phyloP scores from a whole-genome alignment of 805 yeast genomes.

The Metschnikowia lochheadii region DNA sequence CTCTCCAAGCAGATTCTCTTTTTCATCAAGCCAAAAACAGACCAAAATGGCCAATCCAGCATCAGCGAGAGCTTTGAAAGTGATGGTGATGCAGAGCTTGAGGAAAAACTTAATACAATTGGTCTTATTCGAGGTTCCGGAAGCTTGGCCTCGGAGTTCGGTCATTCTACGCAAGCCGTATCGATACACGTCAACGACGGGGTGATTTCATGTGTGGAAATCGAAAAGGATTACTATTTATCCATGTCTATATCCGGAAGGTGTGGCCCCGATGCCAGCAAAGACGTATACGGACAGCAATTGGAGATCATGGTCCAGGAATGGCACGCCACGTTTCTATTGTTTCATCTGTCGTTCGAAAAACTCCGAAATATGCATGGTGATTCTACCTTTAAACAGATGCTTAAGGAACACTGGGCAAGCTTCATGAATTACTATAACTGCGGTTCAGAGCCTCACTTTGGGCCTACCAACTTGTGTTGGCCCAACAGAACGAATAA shows the following conservation, averaged over 20 bases:
- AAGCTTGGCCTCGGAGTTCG: constrained; percentile 28
- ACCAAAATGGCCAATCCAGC: not conserved
- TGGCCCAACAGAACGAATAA: constrained; percentile 38
- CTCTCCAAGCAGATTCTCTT: constrained; percentile 32
- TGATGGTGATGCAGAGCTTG: not conserved
- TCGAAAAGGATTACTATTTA: constrained; percentile 25
- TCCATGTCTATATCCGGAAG: constrained; percentile 25
- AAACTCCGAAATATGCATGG: constrained; percentile 17
- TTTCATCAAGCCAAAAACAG: constrained; percentile 19
- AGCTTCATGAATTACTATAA: constrained; percentile 28
- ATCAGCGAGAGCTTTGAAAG: not conserved
- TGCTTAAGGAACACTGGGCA: constrained; percentile 26
- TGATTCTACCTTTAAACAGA: constrained; percentile 12
- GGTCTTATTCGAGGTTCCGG: constrained; percentile 37
- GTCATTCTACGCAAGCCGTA: constrained; percentile 11
- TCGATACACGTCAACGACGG: constrained; percentile 25
- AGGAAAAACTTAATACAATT: constrained; percentile 28
- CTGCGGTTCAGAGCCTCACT: constrained; percentile 14
- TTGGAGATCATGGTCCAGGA: constrained; percentile 19
- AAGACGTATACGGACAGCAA: constrained; percentile 24
- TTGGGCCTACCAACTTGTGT: constrained; percentile 19
- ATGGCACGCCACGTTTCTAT: constrained; percentile 24
- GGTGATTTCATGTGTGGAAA: constrained; percentile 21
- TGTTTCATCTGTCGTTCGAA: constrained; percentile 25
- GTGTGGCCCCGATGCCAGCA: constrained; percentile 10